Percentiles rank a stretch among this genome's conserved stretches.
Conservation (phyloP, 1,284 basidiomycete genomes). For the Taiwanofungus camphoratus region DNA sequence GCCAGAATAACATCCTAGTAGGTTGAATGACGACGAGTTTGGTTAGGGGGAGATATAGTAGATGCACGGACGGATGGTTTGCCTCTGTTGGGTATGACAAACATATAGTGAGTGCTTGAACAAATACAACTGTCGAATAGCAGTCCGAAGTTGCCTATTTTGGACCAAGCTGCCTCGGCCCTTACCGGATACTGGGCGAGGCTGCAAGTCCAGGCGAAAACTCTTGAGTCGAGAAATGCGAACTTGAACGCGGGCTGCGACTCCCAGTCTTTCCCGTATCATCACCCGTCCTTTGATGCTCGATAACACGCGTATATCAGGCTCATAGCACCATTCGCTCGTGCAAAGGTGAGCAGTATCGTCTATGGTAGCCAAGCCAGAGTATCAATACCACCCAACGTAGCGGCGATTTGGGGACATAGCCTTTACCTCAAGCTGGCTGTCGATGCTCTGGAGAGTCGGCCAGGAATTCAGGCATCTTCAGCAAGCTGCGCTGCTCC, state of each 20-base stretch:
- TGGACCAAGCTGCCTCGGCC: not conserved
- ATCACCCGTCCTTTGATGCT: not conserved
- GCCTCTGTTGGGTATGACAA: too few relatives aligned
- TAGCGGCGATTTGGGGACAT: constrained; percentile 27
- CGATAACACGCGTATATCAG: constrained; percentile 1
- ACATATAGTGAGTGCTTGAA: too few relatives aligned
- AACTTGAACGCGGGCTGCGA: not conserved
- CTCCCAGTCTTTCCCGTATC: not conserved
- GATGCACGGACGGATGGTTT: too few relatives aligned
- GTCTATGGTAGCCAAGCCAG: not conserved
- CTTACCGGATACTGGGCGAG: not conserved
- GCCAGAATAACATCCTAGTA: too few relatives aligned
- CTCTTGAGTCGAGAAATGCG: constrained; percentile 1
- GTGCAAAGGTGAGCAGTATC: constrained; percentile 15
- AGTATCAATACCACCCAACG: not conserved
- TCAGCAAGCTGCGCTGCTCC: constrained; percentile 32
- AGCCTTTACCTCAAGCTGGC: constrained; percentile 37
- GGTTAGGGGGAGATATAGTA: too few relatives aligned
- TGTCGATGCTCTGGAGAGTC: constrained; percentile 69
- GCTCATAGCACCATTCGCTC: constrained; percentile 15
- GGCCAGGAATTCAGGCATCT: constrained; percentile 49
- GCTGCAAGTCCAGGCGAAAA: too few relatives aligned
- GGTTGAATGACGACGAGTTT: too few relatives aligned
- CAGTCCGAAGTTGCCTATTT: not conserved
- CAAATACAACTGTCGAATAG: not conserved